phyloP scores from a whole-genome alignment of 306 rosid species.

The Lathyrus sativus region DNA sequence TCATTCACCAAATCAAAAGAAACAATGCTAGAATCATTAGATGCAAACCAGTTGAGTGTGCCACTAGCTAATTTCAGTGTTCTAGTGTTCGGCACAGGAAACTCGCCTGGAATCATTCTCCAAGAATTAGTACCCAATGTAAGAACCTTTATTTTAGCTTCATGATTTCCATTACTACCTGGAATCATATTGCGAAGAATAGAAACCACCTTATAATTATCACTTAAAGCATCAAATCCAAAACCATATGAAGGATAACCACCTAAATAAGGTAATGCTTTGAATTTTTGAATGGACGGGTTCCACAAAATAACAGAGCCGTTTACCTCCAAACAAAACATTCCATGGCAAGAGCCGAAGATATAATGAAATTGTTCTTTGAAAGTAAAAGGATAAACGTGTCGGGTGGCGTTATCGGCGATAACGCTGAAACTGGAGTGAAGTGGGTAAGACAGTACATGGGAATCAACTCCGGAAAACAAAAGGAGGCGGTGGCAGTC shows the following conservation, averaged over 20 bases:
- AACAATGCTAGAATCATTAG: neutral
- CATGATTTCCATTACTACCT: too few species aligned
- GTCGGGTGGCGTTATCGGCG: too few species aligned
- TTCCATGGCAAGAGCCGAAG: neutral
- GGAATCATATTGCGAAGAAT: neutral
- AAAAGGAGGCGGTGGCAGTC: neutral
- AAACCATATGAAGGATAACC: neutral
- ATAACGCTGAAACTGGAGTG: neutral
- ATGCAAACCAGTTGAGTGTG: constrained; percentile 35
- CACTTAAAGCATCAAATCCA: neutral
- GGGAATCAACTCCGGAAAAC: too few species aligned
- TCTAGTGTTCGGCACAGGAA: neutral
- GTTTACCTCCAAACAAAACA: too few species aligned
- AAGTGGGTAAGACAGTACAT: neutral
- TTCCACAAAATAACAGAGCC: neutral
- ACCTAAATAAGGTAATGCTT: neutral
- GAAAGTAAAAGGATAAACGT: too few species aligned
- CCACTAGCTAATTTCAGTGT: constrained; percentile 39
- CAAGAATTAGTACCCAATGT: constrained; percentile 25
- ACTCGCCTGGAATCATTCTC: constrained; percentile 22
- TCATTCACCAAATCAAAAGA: constrained; percentile 45
- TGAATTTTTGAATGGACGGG: too few species aligned
- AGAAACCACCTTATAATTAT: neutral
- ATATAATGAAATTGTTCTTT: neutral
- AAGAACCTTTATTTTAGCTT: constrained; percentile 13